Conservation (phyloP, 2,329 filamentous ascomycete species). For the Coniochaeta hoffmannii region DNA sequence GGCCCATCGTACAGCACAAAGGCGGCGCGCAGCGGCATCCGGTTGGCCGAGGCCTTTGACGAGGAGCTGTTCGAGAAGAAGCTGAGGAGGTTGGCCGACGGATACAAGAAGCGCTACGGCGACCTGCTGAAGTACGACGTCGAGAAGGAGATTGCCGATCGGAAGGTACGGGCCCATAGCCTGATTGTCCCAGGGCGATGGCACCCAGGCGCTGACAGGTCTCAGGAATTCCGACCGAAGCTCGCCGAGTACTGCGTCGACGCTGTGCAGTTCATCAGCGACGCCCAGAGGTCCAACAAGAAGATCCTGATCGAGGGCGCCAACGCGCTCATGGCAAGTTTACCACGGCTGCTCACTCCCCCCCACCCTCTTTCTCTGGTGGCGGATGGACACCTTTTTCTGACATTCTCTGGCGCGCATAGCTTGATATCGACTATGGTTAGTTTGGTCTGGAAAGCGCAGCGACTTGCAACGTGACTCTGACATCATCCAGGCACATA, state of each 20-base stretch:
- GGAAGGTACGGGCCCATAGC: background rate
- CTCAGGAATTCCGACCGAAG: constrained; percentile 49
- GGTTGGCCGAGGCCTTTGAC: constrained; percentile 60
- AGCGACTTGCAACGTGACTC: background rate
- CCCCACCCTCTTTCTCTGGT: too few relatives aligned
- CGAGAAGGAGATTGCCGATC: constrained; percentile 56
- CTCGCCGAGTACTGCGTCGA: constrained; percentile 59
- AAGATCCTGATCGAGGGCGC: constrained; percentile 64
- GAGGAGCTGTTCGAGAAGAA: constrained; percentile 58
- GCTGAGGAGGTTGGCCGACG: constrained; percentile 51
- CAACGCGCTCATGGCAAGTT: constrained; percentile 46
- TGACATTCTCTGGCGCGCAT: background rate
- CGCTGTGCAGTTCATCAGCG: constrained; percentile 55
- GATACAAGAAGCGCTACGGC: constrained; percentile 63
- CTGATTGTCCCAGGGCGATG: background rate
- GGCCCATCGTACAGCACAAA: constrained; percentile 8
- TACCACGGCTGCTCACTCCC: background rate
- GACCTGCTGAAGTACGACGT: constrained; percentile 47
- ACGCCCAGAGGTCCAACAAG: constrained; percentile 49
- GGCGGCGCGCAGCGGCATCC: constrained; percentile 51
- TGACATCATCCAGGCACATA: background rate
- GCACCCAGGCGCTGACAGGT: constrained; percentile 24
- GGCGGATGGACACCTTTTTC: background rate
- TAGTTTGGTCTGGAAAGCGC: background rate
- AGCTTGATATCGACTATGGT: constrained; percentile 52